A percentile compares a stretch with the other conserved stretches of the same genome.
Evolutionary conservation across 768 basidiomycete species (phyloP).

Genomic region (Russula foetens): DNA sequence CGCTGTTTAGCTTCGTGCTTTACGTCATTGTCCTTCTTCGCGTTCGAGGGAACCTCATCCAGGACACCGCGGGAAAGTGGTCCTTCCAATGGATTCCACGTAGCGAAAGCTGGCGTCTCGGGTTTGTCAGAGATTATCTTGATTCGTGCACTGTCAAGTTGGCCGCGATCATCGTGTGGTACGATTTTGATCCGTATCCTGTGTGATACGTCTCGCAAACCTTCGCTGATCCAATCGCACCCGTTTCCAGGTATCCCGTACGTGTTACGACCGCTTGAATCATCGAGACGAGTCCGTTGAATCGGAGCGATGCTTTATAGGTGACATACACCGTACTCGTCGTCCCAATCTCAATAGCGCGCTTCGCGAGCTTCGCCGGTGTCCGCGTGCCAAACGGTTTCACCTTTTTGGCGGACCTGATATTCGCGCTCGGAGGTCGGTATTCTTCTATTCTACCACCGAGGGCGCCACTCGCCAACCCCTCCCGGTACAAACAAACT

Average conservation of each 20-base stretch:
- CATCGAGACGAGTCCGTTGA: not conserved
- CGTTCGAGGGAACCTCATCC: conserved; percentile 31
- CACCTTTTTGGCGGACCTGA: conserved; percentile 28
- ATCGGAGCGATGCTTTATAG: conserved; percentile 1
- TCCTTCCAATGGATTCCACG: conserved; percentile 27
- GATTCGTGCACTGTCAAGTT: conserved; percentile 28
- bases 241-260: conserved; percentile 21
- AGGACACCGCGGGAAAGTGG: conserved; percentile 24
- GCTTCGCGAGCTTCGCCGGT: conserved; percentile 27
- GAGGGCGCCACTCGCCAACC: no score
- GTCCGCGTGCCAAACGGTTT: conserved; percentile 24
- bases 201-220: not conserved
- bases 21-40: conserved; percentile 30
- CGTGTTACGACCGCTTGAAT: conserved; percentile 1
- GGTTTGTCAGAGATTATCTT: conserved; percentile 27
- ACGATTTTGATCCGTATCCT: not conserved
- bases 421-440: conserved; percentile 30
- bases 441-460: not conserved
- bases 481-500: no score
- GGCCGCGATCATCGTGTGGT: conserved; percentile 31
- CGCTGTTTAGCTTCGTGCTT: conserved; percentile 27
- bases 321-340: conserved; percentile 29
- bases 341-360: conserved; percentile 29
- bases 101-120: conserved; percentile 28
- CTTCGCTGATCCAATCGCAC: not conserved